Conservation (phyloP, 352 stramenopile species). For the Phytophthora lateralis region DNA sequence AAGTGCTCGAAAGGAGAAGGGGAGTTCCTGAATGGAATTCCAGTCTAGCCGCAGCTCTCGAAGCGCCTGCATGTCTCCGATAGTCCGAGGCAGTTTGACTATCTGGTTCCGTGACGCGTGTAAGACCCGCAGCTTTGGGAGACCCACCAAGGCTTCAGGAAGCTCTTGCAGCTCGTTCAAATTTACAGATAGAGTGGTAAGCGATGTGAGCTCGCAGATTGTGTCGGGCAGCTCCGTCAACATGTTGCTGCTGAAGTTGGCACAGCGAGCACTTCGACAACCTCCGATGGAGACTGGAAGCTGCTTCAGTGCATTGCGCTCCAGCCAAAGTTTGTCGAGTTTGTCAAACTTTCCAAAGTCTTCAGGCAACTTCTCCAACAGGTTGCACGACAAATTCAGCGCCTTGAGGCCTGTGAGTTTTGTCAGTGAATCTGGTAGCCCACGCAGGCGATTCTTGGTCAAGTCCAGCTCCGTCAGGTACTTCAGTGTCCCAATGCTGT, state of each 20-base stretch:
- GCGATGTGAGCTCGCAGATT: slow-evolving; percentile 44
- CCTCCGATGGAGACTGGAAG: slow-evolving; percentile 52
- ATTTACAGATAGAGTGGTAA: slow-evolving; percentile 56
- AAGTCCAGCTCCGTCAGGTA: slow-evolving; percentile 58
- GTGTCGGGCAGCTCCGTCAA: slow-evolving; percentile 42
- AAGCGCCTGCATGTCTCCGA: slow-evolving; percentile 53
- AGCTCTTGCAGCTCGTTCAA: slow-evolving; percentile 56
- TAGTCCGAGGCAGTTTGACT: slow-evolving; percentile 45
- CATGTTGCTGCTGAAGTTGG: slow-evolving; percentile 55
- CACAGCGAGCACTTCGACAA: slow-evolving; percentile 33
- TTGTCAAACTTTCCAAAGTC: slow-evolving; percentile 42
- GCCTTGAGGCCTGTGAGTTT: slow-evolving; percentile 36
- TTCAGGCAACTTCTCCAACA: slow-evolving; percentile 47
- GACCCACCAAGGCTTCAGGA: slow-evolving; percentile 41
- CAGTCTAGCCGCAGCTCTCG: slow-evolving; percentile 65
- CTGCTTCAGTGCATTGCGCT: slow-evolving; percentile 52
- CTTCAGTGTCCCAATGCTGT: slow-evolving; percentile 43
- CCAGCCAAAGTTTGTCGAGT: slow-evolving; percentile 54
- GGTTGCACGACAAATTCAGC: slow-evolving; percentile 63
- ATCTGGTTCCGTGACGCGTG: slow-evolving; percentile 59
- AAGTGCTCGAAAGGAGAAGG: slow-evolving; percentile 60
- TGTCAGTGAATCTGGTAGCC: slow-evolving; percentile 54
- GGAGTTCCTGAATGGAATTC: slow-evolving; percentile 66
- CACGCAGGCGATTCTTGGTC: slow-evolving; percentile 60
- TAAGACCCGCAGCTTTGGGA: slow-evolving; percentile 44